Percentiles rank a stretch among this genome's conserved stretches.
Conservation (phyloP, 495 filamentous ascomycete genomes). For the Talaromyces wortmannii region DNA sequence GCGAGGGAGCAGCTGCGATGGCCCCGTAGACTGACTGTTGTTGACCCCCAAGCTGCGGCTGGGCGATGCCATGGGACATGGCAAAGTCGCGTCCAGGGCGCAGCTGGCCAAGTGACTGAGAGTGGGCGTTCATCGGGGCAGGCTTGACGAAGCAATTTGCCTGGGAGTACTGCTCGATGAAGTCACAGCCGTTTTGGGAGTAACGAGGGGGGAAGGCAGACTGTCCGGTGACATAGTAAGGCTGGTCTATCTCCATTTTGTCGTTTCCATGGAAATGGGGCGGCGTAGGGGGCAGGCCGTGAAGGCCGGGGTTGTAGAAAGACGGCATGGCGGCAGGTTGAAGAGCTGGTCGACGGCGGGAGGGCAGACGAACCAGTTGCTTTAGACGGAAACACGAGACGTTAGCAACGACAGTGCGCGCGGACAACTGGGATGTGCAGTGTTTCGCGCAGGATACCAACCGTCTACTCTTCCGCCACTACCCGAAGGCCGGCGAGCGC, state of each 20-base stretch:
- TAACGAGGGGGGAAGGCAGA: conserved; percentile 38
- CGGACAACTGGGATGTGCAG: too few relatives aligned
- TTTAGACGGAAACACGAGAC: conserved; percentile 6
- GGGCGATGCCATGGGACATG: conserved; percentile 7
- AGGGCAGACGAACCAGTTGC: conserved; percentile 24
- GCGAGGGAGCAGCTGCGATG: conserved; percentile 22
- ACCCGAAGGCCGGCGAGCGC: conserved; percentile 36
- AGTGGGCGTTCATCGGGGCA: conserved; percentile 30
- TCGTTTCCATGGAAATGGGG: conserved; percentile 34
- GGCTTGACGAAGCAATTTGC: conserved; percentile 34
- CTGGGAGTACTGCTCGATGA: conserved; percentile 46
- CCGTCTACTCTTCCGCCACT: conserved; percentile 40
- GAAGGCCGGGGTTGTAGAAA: conserved; percentile 35
- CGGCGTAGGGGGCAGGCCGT: conserved; percentile 39
- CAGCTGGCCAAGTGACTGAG: conserved; percentile 21
- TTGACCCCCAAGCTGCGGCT: neutral
- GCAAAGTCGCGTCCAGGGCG: conserved; percentile 24
- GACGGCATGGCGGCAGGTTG: conserved; percentile 32
- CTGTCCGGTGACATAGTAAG: conserved; percentile 33
- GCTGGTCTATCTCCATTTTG: conserved; percentile 31
- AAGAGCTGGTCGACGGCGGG: conserved; percentile 31
- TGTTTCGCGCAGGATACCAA: conserved; percentile 21
- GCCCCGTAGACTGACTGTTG: conserved; percentile 32
- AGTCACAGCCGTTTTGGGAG: conserved; percentile 40
- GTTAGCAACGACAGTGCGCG: neutral